Base-by-base conservation (phyloP, 108 stramenopile genomes). In the Fragilaria crotonensis region DNA sequence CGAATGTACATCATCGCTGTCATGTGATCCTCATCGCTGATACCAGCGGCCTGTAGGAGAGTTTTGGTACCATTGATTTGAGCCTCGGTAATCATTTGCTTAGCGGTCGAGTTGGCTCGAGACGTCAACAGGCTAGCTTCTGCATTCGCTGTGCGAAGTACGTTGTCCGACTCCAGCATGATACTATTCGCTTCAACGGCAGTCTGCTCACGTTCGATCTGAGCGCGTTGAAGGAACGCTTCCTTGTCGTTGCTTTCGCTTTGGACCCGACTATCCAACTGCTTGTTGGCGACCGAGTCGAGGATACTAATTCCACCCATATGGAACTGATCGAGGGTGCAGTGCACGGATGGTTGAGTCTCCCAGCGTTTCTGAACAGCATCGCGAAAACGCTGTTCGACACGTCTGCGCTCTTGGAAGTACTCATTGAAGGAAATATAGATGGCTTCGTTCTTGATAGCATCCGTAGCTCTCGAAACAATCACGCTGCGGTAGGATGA, bases 251-350 rank as follows among this genome's bases (percentile, higher is more conserved):
- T 79, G 17, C 58, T 59, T 55, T 79, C 78, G 32, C 64, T 75
- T 48, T 79, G 78, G 2, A 79, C 56, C 4, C 59, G 57, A 28
- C 55, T 50, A 54, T 75, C 70, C 17, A 79, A 57, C 36, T 75
- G 73, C 31, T 79, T 75, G 32, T 26, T 25, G 0, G 73, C 78
- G n/a, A 79, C 78, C 3, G 62, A 60, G 7, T 75, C 70, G 2
- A 73, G 70, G 51, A 79, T 79, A 17, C 31, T 54, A 41, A 79
- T 75, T 19, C 73, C 52, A 5, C 73, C 78, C 49, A 79, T 30
- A 66, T 73, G 72, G 33, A 78, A 78, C 41, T 78, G 77, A 73
- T 78, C 77, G 48, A 78, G 19, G 22, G 25, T 57, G 30, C 57
- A 52, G 45, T 78, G 77, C 45, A 78, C 33, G 27, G 33, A 54